A percentile compares a stretch with the other conserved stretches of the same genome.
Conservation (phyloP, 192 early-diverging fungal species). For the Spinellus fusiger region DNA sequence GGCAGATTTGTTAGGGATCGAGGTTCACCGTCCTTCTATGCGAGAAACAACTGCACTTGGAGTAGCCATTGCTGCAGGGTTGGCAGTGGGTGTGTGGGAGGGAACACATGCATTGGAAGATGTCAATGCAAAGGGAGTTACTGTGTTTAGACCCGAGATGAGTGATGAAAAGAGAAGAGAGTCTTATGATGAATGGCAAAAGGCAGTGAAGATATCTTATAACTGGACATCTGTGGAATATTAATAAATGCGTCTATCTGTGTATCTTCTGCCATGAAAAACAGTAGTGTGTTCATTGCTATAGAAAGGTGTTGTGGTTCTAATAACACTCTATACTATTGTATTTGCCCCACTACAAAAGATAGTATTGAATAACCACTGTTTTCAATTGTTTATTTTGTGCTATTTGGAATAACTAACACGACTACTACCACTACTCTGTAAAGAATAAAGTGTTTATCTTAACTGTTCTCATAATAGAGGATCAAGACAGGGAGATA, state of each 20-base stretch:
- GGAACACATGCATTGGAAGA: conserved; percentile 43
- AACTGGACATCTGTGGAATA: conserved; percentile 41
- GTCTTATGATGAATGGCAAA: conserved; percentile 62
- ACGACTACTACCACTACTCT: too few species aligned
- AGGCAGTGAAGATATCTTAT: conserved; percentile 65
- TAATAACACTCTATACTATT: too few species aligned
- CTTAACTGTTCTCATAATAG: neutral
- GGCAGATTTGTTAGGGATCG: conserved; percentile 75
- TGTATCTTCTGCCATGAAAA: neutral
- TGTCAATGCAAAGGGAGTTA: conserved; percentile 45
- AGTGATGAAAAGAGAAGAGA: conserved; percentile 45
- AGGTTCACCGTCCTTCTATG: conserved; percentile 78
- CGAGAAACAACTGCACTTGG: conserved; percentile 89
- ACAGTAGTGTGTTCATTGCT: too few species aligned
- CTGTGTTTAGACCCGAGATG: conserved; percentile 38
- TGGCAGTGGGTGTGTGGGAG: conserved; percentile 45
- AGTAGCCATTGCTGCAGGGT: conserved; percentile 83
- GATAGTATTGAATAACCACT: neutral
- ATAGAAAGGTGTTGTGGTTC: neutral
- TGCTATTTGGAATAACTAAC: too few species aligned
- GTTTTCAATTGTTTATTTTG: neutral
- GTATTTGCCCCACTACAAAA: too few species aligned
- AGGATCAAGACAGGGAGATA: neutral
- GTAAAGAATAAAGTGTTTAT: neutral
- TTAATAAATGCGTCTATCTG: neutral